Evolutionary conservation across 305 asterid genomes (phyloP).

Genomic region (Ruellia speciosa): DNA sequence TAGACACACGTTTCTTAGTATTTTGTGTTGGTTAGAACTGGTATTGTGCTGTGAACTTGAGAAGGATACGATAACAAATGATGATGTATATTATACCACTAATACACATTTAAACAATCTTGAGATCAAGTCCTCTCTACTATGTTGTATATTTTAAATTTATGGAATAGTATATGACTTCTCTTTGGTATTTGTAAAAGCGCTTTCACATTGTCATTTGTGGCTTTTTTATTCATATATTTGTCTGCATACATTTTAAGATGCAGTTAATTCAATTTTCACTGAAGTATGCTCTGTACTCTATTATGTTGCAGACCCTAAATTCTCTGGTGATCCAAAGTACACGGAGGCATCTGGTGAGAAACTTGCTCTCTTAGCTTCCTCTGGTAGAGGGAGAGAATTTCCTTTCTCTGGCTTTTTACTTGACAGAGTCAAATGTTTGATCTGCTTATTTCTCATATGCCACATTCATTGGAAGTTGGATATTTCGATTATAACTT

Average conservation of each 20-base stretch:
- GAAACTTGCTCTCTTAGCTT: slow-evolving; percentile 18
- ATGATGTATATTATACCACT: too few relatives aligned
- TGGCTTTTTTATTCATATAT: slow-evolving; percentile 10
- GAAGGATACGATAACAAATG: too few relatives aligned
- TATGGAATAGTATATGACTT: too few relatives aligned
- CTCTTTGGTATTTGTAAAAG: too few relatives aligned
- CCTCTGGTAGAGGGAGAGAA: neutral
- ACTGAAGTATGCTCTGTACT: slow-evolving; percentile 16
- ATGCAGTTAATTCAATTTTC: slow-evolving; percentile 15
- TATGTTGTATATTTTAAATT: too few relatives aligned
- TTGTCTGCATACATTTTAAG: slow-evolving; percentile 2
- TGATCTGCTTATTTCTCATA: neutral
- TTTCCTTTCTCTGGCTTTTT: neutral
- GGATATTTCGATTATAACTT: neutral
- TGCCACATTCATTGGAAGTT: neutral
- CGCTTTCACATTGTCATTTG: neutral
- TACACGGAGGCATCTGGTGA: slow-evolving; percentile 71
- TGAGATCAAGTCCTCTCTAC: too few relatives aligned
- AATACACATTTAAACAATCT: too few relatives aligned
- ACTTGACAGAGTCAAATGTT: neutral
- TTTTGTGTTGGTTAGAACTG: too few relatives aligned
- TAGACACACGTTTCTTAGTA: too few relatives aligned
- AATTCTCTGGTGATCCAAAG: slow-evolving; percentile 71
- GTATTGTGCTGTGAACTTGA: too few relatives aligned
- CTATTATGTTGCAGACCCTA: slow-evolving; percentile 61